Base-by-base conservation (phyloP, 192 early-diverging fungal genomes). In the Umbelopsis vinacea region DNA sequence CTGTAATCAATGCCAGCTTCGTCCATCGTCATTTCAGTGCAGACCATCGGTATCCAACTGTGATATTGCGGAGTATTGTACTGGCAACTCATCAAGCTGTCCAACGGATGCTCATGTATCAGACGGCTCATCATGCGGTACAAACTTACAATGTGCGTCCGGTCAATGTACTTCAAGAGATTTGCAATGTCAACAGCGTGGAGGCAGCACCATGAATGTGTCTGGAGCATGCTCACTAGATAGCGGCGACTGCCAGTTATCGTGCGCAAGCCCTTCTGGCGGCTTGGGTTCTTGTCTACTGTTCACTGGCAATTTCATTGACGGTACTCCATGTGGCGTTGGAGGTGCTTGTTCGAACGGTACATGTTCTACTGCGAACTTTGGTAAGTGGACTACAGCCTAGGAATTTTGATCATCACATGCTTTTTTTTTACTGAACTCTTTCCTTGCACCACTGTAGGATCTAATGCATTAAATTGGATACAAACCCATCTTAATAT, bases 1-100 rank as follows among this genome's bases (percentile, higher is more conserved):
- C 82, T 98, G 96, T 82, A 38, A 70, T 5, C 69, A 86, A 21
- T 97, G 96, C 83, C 74, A 89, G 67, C 52, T 92, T 22, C 74
- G 75, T 40, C 55, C 90, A 14, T 76, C 72, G 17, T 87, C 85
- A 43, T 72, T 83, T 4, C 82, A 91, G 48, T 98, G 95, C 72
- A 88, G 94, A n/a, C 75, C 88, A 1, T 77, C 90, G 6, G 83
- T 84, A 70, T 93, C 92, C 1, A 83, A 89, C 37, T 98, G 97
- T 81, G 95, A 97, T 81, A 79, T 91, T 43, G 73, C 83, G 2
- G 93, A 94, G 79, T 82, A 81, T 3, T 98, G 95, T 80, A 84
- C 89, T 26, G 97, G 97, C 47, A 76, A 74, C 2, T 87, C 82
- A 47, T 78, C 88, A 4, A 76, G 80, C 3, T 98, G 95, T 73